phyloP scores from a whole-genome alignment of 768 basidiomycete species.

The Boletus coccyginus region DNA sequence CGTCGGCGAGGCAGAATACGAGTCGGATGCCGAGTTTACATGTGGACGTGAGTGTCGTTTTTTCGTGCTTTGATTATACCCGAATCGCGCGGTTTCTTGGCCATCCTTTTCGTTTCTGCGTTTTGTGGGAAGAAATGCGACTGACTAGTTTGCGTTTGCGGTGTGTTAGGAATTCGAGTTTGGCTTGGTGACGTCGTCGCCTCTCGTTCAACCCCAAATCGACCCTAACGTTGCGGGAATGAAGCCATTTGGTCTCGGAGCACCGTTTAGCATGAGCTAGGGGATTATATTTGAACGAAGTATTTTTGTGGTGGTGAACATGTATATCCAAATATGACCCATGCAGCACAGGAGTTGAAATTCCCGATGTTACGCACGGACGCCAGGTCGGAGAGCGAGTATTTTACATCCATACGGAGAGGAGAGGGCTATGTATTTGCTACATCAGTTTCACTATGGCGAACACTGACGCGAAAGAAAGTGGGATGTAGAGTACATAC shows the following conservation, averaged over 20 bases:
- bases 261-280: constrained; percentile 28
- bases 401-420: no score
- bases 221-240: constrained; percentile 19
- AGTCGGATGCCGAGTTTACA: constrained; percentile 86
- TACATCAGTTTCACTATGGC: constrained; percentile 2
- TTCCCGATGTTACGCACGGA: no score
- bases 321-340: no score
- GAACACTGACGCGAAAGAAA: constrained; percentile 6
- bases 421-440: no score
- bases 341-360: no score
- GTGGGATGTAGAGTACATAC: constrained; percentile 43
- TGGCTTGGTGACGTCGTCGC: constrained; percentile 25
- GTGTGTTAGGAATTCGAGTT: constrained; percentile 35
- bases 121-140: background rate
- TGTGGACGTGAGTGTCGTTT: constrained; percentile 55
- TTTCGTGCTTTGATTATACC: background rate
- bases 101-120: no score
- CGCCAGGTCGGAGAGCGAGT: no score
- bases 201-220: constrained; percentile 30
- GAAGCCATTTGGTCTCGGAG: constrained; percentile 28
- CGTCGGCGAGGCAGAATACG: constrained; percentile 75
- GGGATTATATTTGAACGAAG: background rate
- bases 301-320: no score
- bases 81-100: no score
- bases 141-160: background rate